Percentiles rank a stretch among this genome's conserved stretches.
Conservation (phyloP, 306 rosid species). For the Ziziphus jujuba region DNA sequence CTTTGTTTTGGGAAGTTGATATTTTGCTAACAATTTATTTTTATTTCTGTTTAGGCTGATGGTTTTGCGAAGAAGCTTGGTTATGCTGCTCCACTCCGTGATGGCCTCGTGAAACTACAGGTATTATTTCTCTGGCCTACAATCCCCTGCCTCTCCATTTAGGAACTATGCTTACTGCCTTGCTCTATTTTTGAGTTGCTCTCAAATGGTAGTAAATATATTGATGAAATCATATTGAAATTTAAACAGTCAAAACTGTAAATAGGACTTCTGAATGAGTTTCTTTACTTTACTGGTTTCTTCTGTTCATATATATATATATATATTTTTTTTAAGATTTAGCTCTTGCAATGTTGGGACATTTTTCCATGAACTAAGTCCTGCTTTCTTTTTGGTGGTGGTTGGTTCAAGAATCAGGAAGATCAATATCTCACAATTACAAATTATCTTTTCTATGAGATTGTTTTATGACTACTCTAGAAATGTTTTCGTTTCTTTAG, state of each 20-base stretch:
- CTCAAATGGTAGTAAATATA: too few relatives aligned
- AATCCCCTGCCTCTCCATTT: background rate
- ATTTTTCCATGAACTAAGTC: background rate
- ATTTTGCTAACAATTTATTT: conserved; percentile 9
- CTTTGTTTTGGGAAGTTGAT: background rate
- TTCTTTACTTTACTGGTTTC: background rate
- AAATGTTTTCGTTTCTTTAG: too few relatives aligned
- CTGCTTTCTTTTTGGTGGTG: background rate
- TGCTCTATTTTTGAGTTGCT: too few relatives aligned
- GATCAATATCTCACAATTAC: background rate
- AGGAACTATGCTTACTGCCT: background rate
- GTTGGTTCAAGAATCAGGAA: background rate
- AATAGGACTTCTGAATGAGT: background rate
- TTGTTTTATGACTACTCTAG: too few relatives aligned
- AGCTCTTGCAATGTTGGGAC: background rate
- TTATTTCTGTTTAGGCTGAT: conserved; percentile 68
- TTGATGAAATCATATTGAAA: background rate
- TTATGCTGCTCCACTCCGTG: conserved; percentile 59
- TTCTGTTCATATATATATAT: background rate
- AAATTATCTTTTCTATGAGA: background rate
- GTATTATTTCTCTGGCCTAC: conserved; percentile 30
- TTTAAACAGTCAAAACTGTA: background rate
- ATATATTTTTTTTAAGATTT: background rate
- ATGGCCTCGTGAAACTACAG: conserved; percentile 84
- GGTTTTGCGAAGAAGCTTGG: conserved; percentile 84